Conservation (phyloP, 805 yeast species). For the Starmera quercuum region DNA sequence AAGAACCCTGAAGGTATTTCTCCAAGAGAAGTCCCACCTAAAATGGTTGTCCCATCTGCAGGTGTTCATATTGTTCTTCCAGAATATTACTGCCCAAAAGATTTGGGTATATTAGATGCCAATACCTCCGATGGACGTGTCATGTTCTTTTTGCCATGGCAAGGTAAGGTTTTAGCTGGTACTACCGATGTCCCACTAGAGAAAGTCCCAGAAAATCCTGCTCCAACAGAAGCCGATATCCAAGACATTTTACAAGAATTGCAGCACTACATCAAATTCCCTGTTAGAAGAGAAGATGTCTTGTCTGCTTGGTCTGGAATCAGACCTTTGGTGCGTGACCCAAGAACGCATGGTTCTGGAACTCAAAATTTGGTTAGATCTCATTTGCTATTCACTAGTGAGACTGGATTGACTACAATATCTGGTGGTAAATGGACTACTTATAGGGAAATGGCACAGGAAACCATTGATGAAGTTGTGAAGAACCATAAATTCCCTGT, state of each 20-base stretch:
- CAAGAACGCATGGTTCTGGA: slow-evolving; percentile 42
- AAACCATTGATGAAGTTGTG: slow-evolving; percentile 72
- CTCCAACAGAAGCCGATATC: slow-evolving; percentile 83
- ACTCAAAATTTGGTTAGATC: slow-evolving; percentile 91
- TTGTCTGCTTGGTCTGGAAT: slow-evolving; percentile 96
- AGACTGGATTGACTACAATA: slow-evolving; percentile 74
- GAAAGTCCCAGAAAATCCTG: slow-evolving; percentile 64
- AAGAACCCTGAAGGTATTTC: slow-evolving; percentile 58
- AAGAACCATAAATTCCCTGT: slow-evolving; percentile 37
- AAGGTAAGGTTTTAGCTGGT: slow-evolving; percentile 92
- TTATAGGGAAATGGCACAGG: slow-evolving; percentile 95
- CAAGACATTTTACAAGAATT: slow-evolving; percentile 80
- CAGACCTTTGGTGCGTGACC: slow-evolving; percentile 88
- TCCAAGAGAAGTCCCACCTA: slow-evolving; percentile 45
- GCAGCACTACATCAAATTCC: slow-evolving; percentile 84
- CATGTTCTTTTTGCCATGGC: slow-evolving; percentile 97
- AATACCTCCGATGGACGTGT: slow-evolving; percentile 93
- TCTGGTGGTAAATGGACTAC: slow-evolving; percentile 99
- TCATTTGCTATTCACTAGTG: slow-evolving; percentile 69
- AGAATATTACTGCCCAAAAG: slow-evolving; percentile 82
- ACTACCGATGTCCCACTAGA: slow-evolving; percentile 88
- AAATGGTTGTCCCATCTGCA: slow-evolving; percentile 88
- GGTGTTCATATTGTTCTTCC: slow-evolving; percentile 94
- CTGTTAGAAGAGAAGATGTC: slow-evolving; percentile 84
- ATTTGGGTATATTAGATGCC: slow-evolving; percentile 86